Evolutionary conservation across 2,329 filamentous ascomycete species (phyloP), one percentile per base, ranked within the genome.

Genomic region (Exophiala spinifera): DNA sequence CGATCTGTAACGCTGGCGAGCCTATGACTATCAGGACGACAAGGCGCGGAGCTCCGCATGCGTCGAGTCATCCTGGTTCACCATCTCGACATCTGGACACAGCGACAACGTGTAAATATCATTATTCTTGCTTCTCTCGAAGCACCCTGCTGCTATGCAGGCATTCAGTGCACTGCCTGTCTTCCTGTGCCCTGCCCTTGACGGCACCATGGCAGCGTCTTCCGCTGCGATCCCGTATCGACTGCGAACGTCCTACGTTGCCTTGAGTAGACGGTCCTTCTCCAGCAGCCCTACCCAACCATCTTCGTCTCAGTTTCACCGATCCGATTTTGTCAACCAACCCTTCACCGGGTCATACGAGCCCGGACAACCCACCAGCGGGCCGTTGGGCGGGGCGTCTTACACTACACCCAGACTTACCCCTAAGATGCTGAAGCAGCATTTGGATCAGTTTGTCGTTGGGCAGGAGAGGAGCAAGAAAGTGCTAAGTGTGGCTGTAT

Each of bases 401-500:
- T 79, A 82, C 57, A 82, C 81, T 53, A 77, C 76, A 25, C 79
- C 80, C 28, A 76, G 76, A 48, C 75, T 86, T 49, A 86, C 83
- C 8, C 84, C 84, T 6, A 80, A 78, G 62, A 73, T 77, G 63
- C 78, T 99, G 64, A 96, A 97, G 76, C 85, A 89, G 66, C 88
- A 94, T 65, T 84, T 97, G 28, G 94, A 99, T 69, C 88, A 94
- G 67, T 99, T 95, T 69, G 92, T 99, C 1, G 92, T 99, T 3
- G 94, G 92, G 37, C 94, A 99, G 71, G 90, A 96, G 62, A 84
- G 90, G 56, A 91, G 94, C 23, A 78, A 99, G 78, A 95, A 95
- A 71, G 89, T 91, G 13, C 84, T 97, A 60, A 94, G 90, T 61
- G 87, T 92, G 3, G 91, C 92, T 5, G 88, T 99, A 23, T 96